These are phyloP conservation scores for Candida parachauliodes DNA, from an alignment of 805 yeast species.

Conservation along the genomic window DNA sequence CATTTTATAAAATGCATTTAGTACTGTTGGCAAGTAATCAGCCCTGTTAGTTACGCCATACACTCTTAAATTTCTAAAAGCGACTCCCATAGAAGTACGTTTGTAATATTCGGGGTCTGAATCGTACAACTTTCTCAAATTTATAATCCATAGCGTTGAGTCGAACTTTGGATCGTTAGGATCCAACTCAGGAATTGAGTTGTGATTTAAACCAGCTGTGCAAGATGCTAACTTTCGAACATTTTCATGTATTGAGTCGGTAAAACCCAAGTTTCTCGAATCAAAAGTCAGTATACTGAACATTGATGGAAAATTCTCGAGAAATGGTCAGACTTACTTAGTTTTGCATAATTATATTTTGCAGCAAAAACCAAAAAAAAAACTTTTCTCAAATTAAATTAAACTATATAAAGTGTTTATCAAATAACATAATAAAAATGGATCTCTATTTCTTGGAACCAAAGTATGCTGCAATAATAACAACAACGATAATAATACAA, in stretches of 20 bases:
- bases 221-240: not conserved
- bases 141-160: slow-evolving; percentile 63
- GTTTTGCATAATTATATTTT: not conserved
- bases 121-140: slow-evolving; percentile 48
- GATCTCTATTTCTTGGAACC: slow-evolving; percentile 20
- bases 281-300: not conserved
- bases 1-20: slow-evolving; percentile 32
- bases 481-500: slow-evolving; percentile 61
- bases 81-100: slow-evolving; percentile 55
- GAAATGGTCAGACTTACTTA: not conserved
- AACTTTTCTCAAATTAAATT: not conserved
- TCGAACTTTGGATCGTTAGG: slow-evolving; percentile 56
- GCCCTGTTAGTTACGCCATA: slow-evolving; percentile 44
- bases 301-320: not conserved
- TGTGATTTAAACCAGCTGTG: not conserved
- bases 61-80: slow-evolving; percentile 55
- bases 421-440: too few relatives aligned
- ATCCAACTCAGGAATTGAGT: slow-evolving; percentile 35
- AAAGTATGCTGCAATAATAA: slow-evolving; percentile 63
- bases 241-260: not conserved
- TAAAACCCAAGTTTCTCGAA: not conserved
- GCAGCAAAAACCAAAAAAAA: not conserved
- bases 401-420: too few relatives aligned
- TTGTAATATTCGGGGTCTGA: slow-evolving; percentile 60
- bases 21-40: slow-evolving; percentile 56